Percentiles rank a stretch among this genome's conserved stretches.
phyloP scores from a whole-genome alignment of 192 early-diverging fungal genomes.

The Coemansia sp. region DNA sequence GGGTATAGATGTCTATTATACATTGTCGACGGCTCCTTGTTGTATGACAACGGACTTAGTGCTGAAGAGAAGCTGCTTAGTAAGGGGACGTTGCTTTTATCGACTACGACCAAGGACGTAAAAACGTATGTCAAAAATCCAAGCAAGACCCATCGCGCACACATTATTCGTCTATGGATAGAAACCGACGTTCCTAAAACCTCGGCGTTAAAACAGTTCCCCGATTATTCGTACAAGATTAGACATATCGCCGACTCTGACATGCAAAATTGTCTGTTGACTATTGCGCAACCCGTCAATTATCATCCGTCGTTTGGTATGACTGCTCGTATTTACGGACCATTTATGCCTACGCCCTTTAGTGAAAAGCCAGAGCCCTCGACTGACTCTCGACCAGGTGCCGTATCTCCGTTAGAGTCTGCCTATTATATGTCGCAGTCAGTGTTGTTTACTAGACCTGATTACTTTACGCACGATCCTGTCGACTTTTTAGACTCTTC shows the following conservation, averaged over 20 bases:
- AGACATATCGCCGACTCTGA: slow-evolving; percentile 47
- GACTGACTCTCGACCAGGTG: not conserved
- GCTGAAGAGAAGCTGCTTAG: slow-evolving; percentile 45
- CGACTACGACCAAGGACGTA: slow-evolving; percentile 23
- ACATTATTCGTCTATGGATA: slow-evolving; percentile 49
- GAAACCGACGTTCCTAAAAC: slow-evolving; percentile 17
- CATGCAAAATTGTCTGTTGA: slow-evolving; percentile 45
- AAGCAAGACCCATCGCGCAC: slow-evolving; percentile 44
- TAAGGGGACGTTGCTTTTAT: slow-evolving; percentile 44
- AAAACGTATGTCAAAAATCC: slow-evolving; percentile 43
- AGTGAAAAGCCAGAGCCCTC: not conserved
- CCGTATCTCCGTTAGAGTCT: slow-evolving; percentile 23
- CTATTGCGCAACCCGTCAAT: slow-evolving; percentile 35
- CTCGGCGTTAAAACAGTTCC: not conserved
- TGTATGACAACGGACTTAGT: slow-evolving; percentile 46
- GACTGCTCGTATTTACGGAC: slow-evolving; percentile 40
- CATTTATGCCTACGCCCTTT: slow-evolving; percentile 2
- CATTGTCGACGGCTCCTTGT: slow-evolving; percentile 40
- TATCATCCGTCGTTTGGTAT: slow-evolving; percentile 46
- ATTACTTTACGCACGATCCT: slow-evolving; percentile 37
- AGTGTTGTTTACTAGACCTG: slow-evolving; percentile 32
- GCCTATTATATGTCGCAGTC: slow-evolving; percentile 43
- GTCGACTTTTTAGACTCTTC: slow-evolving; percentile 10
- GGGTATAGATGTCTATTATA: slow-evolving; percentile 47
- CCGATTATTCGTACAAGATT: slow-evolving; percentile 31